Evolutionary conservation across 257 asterid genomes (phyloP).

Genomic region (Gentiana dahurica): DNA sequence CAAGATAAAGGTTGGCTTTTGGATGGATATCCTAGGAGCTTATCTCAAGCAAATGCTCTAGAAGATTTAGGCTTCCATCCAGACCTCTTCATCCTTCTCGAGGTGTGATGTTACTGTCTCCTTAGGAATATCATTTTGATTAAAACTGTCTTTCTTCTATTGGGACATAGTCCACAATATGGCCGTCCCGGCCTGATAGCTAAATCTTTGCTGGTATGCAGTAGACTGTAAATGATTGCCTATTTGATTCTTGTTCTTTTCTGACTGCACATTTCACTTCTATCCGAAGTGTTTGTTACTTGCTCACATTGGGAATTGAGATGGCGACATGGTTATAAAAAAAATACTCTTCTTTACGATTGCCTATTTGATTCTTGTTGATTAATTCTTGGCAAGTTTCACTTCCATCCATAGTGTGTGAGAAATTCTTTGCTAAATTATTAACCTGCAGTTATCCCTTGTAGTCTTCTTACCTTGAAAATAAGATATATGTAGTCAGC

Average conservation of each 20-base stretch:
- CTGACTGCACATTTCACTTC: not conserved
- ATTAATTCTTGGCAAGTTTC: not conserved
- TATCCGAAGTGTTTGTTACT: no score
- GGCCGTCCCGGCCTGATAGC: not conserved
- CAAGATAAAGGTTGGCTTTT: conserved; percentile 85
- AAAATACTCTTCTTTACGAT: not conserved
- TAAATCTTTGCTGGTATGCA: not conserved
- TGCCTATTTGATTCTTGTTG: not conserved
- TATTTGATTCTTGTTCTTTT: not conserved
- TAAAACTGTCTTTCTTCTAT: conserved; percentile 2
- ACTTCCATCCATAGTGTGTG: not conserved
- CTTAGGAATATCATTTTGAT: conserved; percentile 16
- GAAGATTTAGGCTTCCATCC: conserved; percentile 65
- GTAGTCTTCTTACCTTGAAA: not conserved
- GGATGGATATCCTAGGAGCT: conserved; percentile 94
- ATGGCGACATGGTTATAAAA: no score
- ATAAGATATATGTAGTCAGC: not conserved
- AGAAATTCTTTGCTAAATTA: not conserved
- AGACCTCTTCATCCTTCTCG: conserved; percentile 89
- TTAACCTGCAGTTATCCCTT: no score
- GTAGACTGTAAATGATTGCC: not conserved
- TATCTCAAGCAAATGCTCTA: conserved; percentile 82
- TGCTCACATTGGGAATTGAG: not conserved
- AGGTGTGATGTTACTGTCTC: conserved; percentile 65
- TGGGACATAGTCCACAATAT: not conserved